Conservation (phyloP, 129 eudicot genomes). For the Artemisia argyi region DNA sequence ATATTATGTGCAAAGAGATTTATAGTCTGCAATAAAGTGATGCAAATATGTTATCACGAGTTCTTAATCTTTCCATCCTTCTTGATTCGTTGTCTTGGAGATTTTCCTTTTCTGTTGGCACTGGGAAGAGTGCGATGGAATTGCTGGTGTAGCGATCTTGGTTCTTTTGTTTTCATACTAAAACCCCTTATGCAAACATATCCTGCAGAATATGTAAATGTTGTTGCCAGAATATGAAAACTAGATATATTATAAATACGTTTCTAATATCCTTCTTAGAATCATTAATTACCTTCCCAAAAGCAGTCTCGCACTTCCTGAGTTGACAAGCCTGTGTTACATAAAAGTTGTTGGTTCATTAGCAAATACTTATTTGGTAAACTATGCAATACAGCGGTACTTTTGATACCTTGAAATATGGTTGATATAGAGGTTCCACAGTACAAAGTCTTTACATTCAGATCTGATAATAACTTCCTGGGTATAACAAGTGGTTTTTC, state of each 20-base stretch:
- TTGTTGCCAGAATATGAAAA: neutral
- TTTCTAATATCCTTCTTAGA: too few species aligned
- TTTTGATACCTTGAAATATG: constrained; percentile 27
- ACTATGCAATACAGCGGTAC: neutral
- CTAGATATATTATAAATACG: neutral
- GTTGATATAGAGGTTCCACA: constrained; percentile 30
- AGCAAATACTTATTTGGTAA: too few species aligned
- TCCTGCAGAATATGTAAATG: constrained; percentile 14
- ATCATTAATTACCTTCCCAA: constrained; percentile 33
- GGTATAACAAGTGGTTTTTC: constrained; percentile 21
- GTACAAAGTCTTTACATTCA: constrained; percentile 18
- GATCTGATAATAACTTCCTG: constrained; percentile 10
- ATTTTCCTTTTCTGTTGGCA: neutral
- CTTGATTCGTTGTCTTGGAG: constrained; percentile 3
- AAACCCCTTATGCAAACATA: constrained; percentile 37
- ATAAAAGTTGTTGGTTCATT: neutral
- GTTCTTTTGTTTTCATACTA: constrained; percentile 26
- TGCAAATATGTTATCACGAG: neutral
- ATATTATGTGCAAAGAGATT: too few species aligned
- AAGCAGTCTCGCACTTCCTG: constrained; percentile 25
- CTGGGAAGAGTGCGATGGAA: constrained; percentile 14
- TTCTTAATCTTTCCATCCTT: neutral
- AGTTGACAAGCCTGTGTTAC: constrained; percentile 20
- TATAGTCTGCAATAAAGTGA: neutral
- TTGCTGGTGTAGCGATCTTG: constrained; percentile 17